Conservation (phyloP, 2,329 filamentous ascomycete genomes). For the Teratosphaeriaceae sp. region DNA sequence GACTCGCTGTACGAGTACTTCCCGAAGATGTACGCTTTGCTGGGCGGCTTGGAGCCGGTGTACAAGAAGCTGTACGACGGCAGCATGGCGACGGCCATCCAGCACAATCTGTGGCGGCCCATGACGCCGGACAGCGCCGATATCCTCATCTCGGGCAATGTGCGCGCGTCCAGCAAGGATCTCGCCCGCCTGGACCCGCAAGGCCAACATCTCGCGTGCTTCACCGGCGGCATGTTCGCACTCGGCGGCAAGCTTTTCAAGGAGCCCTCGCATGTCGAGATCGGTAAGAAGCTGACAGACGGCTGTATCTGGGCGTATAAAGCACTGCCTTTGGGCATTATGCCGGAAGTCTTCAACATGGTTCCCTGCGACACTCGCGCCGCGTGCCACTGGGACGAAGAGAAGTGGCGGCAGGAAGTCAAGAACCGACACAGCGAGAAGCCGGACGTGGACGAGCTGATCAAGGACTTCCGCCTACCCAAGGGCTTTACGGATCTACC, state of each 20-base stretch:
- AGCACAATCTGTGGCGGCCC: slow-evolving; percentile 43
- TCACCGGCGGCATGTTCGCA: slow-evolving; percentile 56
- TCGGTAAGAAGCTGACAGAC: slow-evolving; percentile 52
- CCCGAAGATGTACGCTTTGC: slow-evolving; percentile 42
- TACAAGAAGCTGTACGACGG: slow-evolving; percentile 53
- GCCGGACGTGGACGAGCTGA: slow-evolving; percentile 27
- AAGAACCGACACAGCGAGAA: slow-evolving; percentile 19
- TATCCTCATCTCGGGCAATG: slow-evolving; percentile 41
- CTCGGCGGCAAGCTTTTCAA: slow-evolving; percentile 53
- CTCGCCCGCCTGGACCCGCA: slow-evolving; percentile 38
- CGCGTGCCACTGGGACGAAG: slow-evolving; percentile 2
- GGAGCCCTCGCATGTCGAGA: slow-evolving; percentile 46
- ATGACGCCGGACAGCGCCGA: slow-evolving; percentile 42
- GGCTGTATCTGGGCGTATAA: slow-evolving; percentile 59
- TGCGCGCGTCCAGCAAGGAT: slow-evolving; percentile 24
- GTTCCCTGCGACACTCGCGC: slow-evolving; percentile 37
- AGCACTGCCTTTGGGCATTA: slow-evolving; percentile 50
- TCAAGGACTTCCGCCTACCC: slow-evolving; percentile 32
- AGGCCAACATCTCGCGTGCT: slow-evolving; percentile 54
- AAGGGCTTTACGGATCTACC: slow-evolving; percentile 38
- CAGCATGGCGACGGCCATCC: slow-evolving; percentile 35
- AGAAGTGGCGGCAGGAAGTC: slow-evolving; percentile 40
- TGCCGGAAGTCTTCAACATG: slow-evolving; percentile 54
- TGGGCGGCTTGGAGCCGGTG: slow-evolving; percentile 39
- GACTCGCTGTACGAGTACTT: slow-evolving; percentile 37